Evolutionary conservation across 306 rosid species (phyloP), one percentile per base, ranked within the genome.

Genomic region (Coriaria nepalensis): DNA sequence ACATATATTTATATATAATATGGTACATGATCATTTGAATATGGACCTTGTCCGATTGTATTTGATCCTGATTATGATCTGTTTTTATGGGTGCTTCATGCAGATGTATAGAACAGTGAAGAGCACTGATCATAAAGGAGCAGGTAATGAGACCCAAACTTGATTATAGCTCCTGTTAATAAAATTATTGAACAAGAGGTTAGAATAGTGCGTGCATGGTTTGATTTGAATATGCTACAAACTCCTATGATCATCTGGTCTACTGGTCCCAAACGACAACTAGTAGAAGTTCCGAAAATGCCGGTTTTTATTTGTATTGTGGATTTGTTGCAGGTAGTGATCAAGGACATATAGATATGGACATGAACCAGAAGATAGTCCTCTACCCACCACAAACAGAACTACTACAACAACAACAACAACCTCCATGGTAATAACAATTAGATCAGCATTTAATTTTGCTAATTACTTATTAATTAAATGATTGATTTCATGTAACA

Each of bases 41-140:
- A 3, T 3, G 29, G 29, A 20, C 2, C 29, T 20, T 20, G 29
- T 3, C 29, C 29, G 29, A 20, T 20, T 20, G 29, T 20, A 20
- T 20, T 20, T 20, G 1, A 20, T 20, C 29, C 29, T 20, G 29
- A 20, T 1, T 20, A 20, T 20, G 29, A 1, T 20, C 29, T 20
- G 29, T 59, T 53, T 12, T 57, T 61, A 43, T 56, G 54, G 29
- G 29, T 20, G 29, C 3, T 56, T 75, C 72, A 65, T 87, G 92
- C 96, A 87, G 96, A 87, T 87, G 96, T 87, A 87, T 73, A 87
- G 96, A 82, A 87, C 96, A 63, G 96, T 87, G 87, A 87, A 80
- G 86, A 73, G 82, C 77, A 80, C 94, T 59, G 94, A 66, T 64
- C 40, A 43, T 66, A 87, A 73, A 63, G 70, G 70, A 43, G 47